Percentiles rank a stretch among this genome's conserved stretches.
Evolutionary conservation across 257 asterid genomes (phyloP).

Genomic region (Salvia hispanica): DNA sequence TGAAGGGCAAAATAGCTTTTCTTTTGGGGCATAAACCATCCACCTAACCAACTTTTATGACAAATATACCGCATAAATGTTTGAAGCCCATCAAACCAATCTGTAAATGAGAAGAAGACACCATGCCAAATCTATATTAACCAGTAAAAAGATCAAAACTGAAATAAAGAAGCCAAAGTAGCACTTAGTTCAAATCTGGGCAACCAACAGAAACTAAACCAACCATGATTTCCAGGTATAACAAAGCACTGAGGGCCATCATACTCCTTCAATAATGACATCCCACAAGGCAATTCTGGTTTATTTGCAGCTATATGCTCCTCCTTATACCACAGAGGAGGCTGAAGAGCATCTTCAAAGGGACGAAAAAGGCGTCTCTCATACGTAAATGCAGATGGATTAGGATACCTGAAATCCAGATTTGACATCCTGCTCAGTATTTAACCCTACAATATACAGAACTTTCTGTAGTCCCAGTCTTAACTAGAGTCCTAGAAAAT

Average conservation of each 20-base stretch:
- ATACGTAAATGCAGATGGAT: constrained; percentile 91
- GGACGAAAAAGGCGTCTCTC: constrained; percentile 94
- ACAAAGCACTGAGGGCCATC: constrained; percentile 93
- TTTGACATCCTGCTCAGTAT: constrained; percentile 17
- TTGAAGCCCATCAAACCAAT: constrained; percentile 99
- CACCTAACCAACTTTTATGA: constrained; percentile 99
- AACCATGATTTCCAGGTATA: constrained; percentile 99
- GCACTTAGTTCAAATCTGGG: neutral
- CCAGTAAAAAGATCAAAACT: constrained; percentile 21
- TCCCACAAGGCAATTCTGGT: constrained; percentile 84
- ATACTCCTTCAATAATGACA: constrained; percentile 64
- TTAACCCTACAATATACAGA: constrained; percentile 11
- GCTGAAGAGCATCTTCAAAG: constrained; percentile 96
- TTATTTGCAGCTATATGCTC: constrained; percentile 89
- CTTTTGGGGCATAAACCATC: constrained; percentile 99
- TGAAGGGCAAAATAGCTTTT: constrained; percentile 97
- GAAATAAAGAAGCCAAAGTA: neutral
- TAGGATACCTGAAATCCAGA: constrained; percentile 72
- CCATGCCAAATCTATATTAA: constrained; percentile 15
- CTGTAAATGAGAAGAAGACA: constrained; percentile 45
- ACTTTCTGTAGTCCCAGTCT: no score
- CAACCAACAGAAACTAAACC: constrained; percentile 31
- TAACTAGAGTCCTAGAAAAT: neutral
- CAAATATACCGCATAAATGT: constrained; percentile 96
- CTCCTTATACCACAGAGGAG: constrained; percentile 83